Base-by-base conservation (phyloP, 148 eudicot genomes). In the Dysphania ambrosioides region DNA sequence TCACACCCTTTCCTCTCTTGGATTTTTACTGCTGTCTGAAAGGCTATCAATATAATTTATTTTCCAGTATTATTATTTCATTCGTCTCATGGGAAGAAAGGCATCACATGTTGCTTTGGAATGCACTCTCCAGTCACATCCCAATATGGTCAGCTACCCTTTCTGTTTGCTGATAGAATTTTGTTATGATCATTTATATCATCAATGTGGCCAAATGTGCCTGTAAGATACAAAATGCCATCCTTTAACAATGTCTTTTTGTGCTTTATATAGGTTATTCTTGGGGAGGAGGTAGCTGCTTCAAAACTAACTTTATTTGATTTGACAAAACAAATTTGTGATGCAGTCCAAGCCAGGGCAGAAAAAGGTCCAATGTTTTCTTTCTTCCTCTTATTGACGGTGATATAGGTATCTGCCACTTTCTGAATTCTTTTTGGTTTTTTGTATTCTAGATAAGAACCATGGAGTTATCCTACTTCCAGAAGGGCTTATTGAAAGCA, bases 401-500 rank as follows among this genome's bases (percentile, higher is more conserved):
- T 26, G 18, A 58, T 62, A 35, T 71, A 3, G n/a, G n/a, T n/a
- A n/a, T 29, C 23, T 76, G 38, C 77, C 30, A 31, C 36, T 27
- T 29, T 61, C 29, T 58, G 13, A 81, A 74, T 53, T 21, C 16
- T 41, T n/a, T 49, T 74, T 30, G 62, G 21, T 74, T 68, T 65
- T 19, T 65, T 8, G 12, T 61, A 29, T 57, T 65, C 32, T 88
- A 95, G 99, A 90, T 71, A 95, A 92, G 82, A 70, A 92, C 75
- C 99, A 95, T 71, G 99, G 99, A 49, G 99, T 95, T 76, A 83
- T 95, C 71, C 82, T 95, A 18, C 90, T 95, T 69, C 97, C 99
- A 13, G 99, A 95, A 86, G 99, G 99, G 76, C 99, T 95, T 79
- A 90, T 95, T 71, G 99, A 95, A 87, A 90, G 91, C 76, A 95